A percentile compares a stretch with the other conserved stretches of the same genome.
These are phyloP conservation scores for Cladosporium velox DNA, from an alignment of 2,329 filamentous ascomycete genomes.

Conservation along the genomic window DNA sequence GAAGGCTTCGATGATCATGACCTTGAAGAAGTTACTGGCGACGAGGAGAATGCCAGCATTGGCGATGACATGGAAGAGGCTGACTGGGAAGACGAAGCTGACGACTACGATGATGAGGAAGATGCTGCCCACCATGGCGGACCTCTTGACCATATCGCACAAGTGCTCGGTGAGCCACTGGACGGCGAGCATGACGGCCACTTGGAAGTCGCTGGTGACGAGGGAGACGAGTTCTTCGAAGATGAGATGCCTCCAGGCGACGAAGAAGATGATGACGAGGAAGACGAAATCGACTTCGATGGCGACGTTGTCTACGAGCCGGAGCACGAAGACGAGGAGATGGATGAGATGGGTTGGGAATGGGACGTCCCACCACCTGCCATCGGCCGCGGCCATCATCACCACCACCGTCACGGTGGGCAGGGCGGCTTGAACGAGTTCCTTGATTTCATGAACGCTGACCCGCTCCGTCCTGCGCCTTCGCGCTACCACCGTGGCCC, in stretches of 20 bases:
- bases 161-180: constrained; percentile 40
- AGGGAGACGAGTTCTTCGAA: constrained; percentile 55
- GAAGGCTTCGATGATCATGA: constrained; percentile 61
- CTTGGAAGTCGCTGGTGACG: constrained; percentile 41
- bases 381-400: constrained; percentile 26
- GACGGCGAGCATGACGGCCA: constrained; percentile 38
- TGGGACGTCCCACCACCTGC: constrained; percentile 16
- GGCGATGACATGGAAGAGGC: constrained; percentile 47
- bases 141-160: constrained; percentile 42
- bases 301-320: constrained; percentile 62
- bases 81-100: constrained; percentile 46
- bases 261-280: constrained; percentile 47
- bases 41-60: constrained; percentile 51
- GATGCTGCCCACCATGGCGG: constrained; percentile 47
- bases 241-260: constrained; percentile 62
- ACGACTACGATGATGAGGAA: constrained; percentile 39
- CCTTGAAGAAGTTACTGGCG: constrained; percentile 54
- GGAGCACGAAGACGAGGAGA: constrained; percentile 46
- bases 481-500: constrained; percentile 15
- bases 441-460: constrained; percentile 31
- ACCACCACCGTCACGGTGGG: constrained; percentile 25
- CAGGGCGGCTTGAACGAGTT: constrained; percentile 30
- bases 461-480: constrained; percentile 26
- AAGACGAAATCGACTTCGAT: constrained; percentile 70
- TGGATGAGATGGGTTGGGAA: constrained; percentile 30